Evolutionary conservation across 1,139 yeast genomes (phyloP).

Genomic region (Kodamaea sp.): DNA sequence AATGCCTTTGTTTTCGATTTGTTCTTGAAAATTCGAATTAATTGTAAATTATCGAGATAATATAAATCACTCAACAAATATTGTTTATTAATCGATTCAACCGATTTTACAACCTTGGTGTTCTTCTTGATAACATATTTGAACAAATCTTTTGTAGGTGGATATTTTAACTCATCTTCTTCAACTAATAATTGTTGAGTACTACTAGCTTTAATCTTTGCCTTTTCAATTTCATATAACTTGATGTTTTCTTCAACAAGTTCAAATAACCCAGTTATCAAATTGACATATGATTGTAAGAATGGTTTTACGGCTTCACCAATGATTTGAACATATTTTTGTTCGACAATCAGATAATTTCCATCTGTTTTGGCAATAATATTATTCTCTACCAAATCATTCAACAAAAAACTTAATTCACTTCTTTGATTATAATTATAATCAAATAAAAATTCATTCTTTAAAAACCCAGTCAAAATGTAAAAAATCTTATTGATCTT

Average conservation of each 20-base stretch:
- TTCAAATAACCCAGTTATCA: constrained; percentile 23
- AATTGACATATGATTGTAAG: constrained; percentile 35
- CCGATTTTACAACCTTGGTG: constrained; percentile 9
- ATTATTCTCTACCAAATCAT: constrained; percentile 21
- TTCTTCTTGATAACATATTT: constrained; percentile 16
- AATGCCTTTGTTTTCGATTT: constrained; percentile 43
- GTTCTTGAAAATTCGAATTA: constrained; percentile 40
- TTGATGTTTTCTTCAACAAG: constrained; percentile 5
- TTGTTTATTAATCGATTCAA: constrained; percentile 44
- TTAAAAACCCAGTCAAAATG: constrained; percentile 39
- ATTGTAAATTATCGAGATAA: constrained; percentile 34
- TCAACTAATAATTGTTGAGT: constrained; percentile 17
- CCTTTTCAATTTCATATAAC: constrained; percentile 6
- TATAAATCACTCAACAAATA: constrained; percentile 42
- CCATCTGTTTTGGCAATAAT: constrained; percentile 16
- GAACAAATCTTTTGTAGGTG: constrained; percentile 40
- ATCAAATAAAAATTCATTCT: constrained; percentile 45
- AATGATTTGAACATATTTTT: constrained; percentile 22
- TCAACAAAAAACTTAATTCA: constrained; percentile 29
- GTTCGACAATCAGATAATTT: constrained; percentile 24
- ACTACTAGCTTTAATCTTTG: constrained; percentile 14
- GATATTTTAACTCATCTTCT: constrained; percentile 28
- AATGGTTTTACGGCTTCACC: constrained; percentile 38
- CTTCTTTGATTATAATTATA: constrained; percentile 34
- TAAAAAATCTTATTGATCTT: constrained; percentile 29